A percentile compares a stretch with the other conserved stretches of the same genome.
These are phyloP conservation scores for Mucor lusitanicus DNA, from an alignment of 371 early-diverging fungal species.

Conservation along the genomic window DNA sequence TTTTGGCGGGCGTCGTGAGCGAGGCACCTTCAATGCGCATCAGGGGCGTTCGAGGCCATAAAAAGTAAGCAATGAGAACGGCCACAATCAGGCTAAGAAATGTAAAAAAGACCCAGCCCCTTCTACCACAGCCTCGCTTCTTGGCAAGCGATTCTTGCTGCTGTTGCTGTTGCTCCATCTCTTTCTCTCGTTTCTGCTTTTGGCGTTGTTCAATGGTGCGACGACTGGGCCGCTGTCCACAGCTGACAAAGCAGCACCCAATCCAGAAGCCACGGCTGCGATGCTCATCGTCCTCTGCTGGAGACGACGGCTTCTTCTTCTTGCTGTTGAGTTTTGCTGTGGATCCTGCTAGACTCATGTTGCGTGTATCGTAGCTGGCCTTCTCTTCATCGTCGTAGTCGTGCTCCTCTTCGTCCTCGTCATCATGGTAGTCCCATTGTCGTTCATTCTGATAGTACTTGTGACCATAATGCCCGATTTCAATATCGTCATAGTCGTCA, in stretches of 20 bases:
- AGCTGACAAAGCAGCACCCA: conserved; percentile 45
- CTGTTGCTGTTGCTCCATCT: conserved; percentile 15
- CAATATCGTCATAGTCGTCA: conserved; percentile 17
- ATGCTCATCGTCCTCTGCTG: not conserved
- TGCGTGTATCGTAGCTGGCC: not conserved
- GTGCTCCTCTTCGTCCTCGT: conserved; percentile 2
- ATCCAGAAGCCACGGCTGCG: conserved; percentile 34
- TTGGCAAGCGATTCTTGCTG: conserved; percentile 1
- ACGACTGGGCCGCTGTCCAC: conserved; percentile 19
- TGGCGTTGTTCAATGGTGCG: conserved; percentile 6
- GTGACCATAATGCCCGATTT: not conserved
- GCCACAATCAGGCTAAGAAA: conserved; percentile 34
- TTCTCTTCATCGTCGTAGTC: conserved; percentile 2
- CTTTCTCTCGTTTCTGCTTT: conserved; percentile 14
- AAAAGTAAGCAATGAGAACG: conserved; percentile 24
- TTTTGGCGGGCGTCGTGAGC: conserved; percentile 32
- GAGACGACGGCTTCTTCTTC: not conserved
- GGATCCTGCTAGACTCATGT: not conserved
- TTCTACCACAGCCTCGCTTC: conserved; percentile 28
- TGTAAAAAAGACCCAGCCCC: conserved; percentile 37
- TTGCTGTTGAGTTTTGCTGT: conserved; percentile 11
- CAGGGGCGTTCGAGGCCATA: conserved; percentile 50
- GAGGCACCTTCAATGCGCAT: conserved; percentile 51
- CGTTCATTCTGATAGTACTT: conserved; percentile 8
- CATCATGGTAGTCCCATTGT: conserved; percentile 3